These are phyloP conservation scores for Monilinia laxa DNA, from an alignment of 2,329 filamentous ascomycete species.

Conservation along the genomic window DNA sequence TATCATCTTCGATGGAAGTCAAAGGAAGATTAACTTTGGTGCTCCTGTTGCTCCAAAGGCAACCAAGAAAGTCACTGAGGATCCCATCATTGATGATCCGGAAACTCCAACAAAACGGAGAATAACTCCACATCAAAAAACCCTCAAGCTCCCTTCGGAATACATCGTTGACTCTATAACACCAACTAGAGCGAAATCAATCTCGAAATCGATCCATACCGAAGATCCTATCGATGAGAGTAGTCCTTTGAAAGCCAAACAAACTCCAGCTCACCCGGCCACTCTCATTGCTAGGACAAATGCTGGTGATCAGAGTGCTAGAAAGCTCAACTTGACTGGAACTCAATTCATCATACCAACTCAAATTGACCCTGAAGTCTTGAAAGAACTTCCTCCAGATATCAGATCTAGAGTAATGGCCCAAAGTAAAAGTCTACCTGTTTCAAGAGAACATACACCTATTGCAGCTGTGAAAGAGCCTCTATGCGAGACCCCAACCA, in stretches of 20 bases:
- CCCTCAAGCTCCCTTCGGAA: constrained; percentile 24
- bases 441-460: constrained; percentile 38
- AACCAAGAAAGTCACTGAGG: constrained; percentile 43
- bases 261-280: constrained; percentile 50
- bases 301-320: constrained; percentile 52
- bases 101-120: constrained; percentile 43
- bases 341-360: constrained; percentile 91
- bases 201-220: constrained; percentile 20
- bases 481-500: constrained; percentile 32
- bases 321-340: constrained; percentile 73
- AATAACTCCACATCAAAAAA: constrained; percentile 22
- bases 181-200: constrained; percentile 33
- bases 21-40: constrained; percentile 75
- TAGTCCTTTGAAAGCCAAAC: constrained; percentile 54
- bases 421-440: constrained; percentile 46
- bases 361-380: constrained; percentile 76
- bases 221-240: constrained; percentile 54
- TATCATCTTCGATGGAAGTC: constrained; percentile 67
- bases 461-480: constrained; percentile 35
- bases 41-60: constrained; percentile 45
- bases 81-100: constrained; percentile 48
- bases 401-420: constrained; percentile 74
- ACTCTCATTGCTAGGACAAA: constrained; percentile 52
- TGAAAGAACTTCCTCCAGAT: constrained; percentile 80
- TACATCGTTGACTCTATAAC: constrained; percentile 35